Evolutionary conservation across 371 early-diverging fungal species (phyloP).

Genomic region (Syncephalis plumigaleata): DNA sequence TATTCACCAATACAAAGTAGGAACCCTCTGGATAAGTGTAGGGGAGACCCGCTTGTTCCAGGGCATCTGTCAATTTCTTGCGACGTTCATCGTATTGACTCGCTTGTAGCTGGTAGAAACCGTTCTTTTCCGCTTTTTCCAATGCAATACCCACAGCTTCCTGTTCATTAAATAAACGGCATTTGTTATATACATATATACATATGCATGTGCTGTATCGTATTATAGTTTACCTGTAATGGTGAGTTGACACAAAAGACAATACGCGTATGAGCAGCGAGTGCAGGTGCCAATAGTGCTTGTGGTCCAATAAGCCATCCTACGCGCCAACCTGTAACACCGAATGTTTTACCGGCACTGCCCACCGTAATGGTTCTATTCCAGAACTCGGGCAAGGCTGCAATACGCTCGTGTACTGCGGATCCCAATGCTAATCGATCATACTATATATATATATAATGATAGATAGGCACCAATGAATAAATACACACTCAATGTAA

Average conservation of each 20-base stretch:
- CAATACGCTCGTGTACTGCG: constrained; percentile 50
- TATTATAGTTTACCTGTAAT: constrained; percentile 31
- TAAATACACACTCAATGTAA: no score
- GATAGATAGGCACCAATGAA: neutral
- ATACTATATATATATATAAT: constrained; percentile 25
- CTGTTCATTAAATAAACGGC: no score
- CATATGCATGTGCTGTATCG: neutral
- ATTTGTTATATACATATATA: neutral
- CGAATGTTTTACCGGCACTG: constrained; percentile 87
- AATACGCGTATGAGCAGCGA: constrained; percentile 79
- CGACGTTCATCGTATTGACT: constrained; percentile 51
- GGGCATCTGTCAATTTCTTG: constrained; percentile 43
- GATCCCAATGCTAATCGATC: constrained; percentile 76
- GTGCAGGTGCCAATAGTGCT: constrained; percentile 46
- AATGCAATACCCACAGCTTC: constrained; percentile 74
- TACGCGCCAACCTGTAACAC: constrained; percentile 93
- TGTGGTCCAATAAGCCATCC: constrained; percentile 86
- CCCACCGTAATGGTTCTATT: constrained; percentile 87
- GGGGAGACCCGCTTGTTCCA: constrained; percentile 51
- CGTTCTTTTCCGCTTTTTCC: constrained; percentile 35
- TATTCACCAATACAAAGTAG: constrained; percentile 85
- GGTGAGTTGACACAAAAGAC: constrained; percentile 82
- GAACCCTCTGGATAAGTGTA: constrained; percentile 83
- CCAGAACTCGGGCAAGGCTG: constrained; percentile 70
- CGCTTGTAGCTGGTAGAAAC: constrained; percentile 52